Evolutionary conservation across 176 grass and related monocot genomes (phyloP).

Genomic region (Juncus effusus): DNA sequence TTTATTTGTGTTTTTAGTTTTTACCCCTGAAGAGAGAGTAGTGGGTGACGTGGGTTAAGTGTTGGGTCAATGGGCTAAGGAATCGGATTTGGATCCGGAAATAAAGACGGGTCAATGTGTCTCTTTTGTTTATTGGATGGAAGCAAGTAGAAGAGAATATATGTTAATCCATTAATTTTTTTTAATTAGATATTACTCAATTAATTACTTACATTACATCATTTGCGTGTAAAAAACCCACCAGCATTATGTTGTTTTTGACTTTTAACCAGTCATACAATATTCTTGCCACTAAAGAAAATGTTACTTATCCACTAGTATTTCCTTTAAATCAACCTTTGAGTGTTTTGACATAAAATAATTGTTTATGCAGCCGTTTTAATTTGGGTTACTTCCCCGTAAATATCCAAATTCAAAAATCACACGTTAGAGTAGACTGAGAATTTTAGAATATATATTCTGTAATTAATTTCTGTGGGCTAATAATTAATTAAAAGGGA

Average conservation of each 20-base stretch:
- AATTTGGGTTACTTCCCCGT: too few species aligned
- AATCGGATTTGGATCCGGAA: slow-evolving; percentile 14
- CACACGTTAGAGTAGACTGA: too few species aligned
- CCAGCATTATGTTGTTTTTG: neutral
- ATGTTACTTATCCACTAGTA: too few species aligned
- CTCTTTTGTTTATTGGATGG: slow-evolving; percentile 2
- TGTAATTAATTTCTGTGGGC: too few species aligned
- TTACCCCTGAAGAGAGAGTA: neutral
- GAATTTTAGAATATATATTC: too few species aligned
- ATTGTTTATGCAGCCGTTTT: too few species aligned
- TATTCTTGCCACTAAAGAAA: too few species aligned
- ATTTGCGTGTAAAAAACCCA: slow-evolving; percentile 11
- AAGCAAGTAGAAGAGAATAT: slow-evolving; percentile 9
- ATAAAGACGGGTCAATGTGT: neutral
- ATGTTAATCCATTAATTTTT: too few species aligned
- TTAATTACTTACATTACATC: neutral
- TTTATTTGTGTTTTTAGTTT: neutral
- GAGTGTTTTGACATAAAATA: too few species aligned
- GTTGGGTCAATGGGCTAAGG: slow-evolving; percentile 20
- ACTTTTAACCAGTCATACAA: neutral
- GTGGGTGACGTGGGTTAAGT: neutral
- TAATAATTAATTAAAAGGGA: too few species aligned
- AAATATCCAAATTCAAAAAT: too few species aligned
- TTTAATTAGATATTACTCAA: neutral
- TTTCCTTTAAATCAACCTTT: too few species aligned